These are phyloP conservation scores for Acer saccharum DNA, from an alignment of 345 rosid genomes.

Conservation along the genomic window DNA sequence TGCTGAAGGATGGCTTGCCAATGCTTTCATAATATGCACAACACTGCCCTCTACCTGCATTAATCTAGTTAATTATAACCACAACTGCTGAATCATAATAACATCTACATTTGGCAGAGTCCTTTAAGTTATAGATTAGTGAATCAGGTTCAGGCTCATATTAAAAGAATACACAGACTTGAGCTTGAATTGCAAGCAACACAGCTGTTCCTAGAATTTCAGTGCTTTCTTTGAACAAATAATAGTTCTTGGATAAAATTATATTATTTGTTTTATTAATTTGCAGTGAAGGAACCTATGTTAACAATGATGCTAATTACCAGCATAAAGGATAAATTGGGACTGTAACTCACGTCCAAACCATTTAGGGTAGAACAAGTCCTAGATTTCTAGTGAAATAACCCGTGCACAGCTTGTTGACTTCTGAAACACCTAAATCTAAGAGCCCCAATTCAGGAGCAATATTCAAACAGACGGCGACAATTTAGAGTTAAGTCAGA, in stretches of 20 bases:
- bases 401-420: not conserved
- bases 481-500: not conserved
- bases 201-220: conserved; percentile 1
- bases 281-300: conserved; percentile 1
- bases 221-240: not conserved
- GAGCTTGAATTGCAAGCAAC: not conserved
- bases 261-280: not conserved
- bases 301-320: not conserved
- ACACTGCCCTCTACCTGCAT: conserved; percentile 94
- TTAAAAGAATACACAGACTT: not conserved
- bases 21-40: conserved; percentile 97
- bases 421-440: not conserved
- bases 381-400: not conserved
- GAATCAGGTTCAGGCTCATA: not conserved
- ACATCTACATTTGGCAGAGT: not conserved
- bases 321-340: not conserved
- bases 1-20: conserved; percentile 90
- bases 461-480: not conserved
- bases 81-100: conserved; percentile 11
- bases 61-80: conserved; percentile 6
- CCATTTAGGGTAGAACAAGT: not conserved
- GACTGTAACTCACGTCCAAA: not conserved
- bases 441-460: not conserved
- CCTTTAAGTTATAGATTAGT: not conserved
- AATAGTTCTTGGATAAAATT: not conserved